Base-by-base conservation (phyloP, 2,329 filamentous ascomycete species). In the Xylaria sp. region DNA sequence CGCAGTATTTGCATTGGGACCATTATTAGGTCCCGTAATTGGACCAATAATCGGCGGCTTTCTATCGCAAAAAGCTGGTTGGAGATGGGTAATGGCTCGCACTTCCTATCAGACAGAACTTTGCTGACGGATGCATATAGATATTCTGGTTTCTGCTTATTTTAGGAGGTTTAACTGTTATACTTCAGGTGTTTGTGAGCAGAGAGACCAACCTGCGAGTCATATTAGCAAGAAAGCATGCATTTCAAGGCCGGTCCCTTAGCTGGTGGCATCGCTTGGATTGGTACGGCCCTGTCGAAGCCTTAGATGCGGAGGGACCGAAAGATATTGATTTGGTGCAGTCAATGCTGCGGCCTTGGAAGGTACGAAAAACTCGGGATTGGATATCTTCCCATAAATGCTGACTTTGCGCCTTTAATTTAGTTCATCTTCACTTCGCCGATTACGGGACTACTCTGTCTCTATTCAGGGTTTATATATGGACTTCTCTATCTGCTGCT, bases 21-120 rank as follows among this genome's bases (percentile, higher is more conserved):
- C 70, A 8, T 37, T 72, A 10, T 18, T 72, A 10, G 70, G 70
- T 15, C 70, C 70, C 25, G 70, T 72, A 37, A 63, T 72, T 10
- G 70, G 70, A 13, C 70, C 70, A 20, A 63, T 71, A 62, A 65
- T 68, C 32, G 70, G 70, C 1, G 70, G 63, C 0, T 70, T 69
- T 41, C 25, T 70, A 20, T 63, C 68, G 12, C 66, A 68, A 32
- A 39, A 20, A 44, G 46, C 52, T 52, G 70, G 70, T 37, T 72
- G 70, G 70, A 58, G 70, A 68, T 70, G 70, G 70, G 63, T 68
- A 67, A 60, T 32, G 32, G 41, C 34, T 9, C 59, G 2, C 20
- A 20, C 34, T 34, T 52, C 39, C 61, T 12, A n/a, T 51, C 20
- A 23, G n/a, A 18, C 48, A 6, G 25, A 48, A 39, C n/a, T 57